Evolutionary conservation across 1,139 yeast genomes (phyloP), one percentile per base, ranked within the genome.

Genomic region (Suhomyces kunorum): DNA sequence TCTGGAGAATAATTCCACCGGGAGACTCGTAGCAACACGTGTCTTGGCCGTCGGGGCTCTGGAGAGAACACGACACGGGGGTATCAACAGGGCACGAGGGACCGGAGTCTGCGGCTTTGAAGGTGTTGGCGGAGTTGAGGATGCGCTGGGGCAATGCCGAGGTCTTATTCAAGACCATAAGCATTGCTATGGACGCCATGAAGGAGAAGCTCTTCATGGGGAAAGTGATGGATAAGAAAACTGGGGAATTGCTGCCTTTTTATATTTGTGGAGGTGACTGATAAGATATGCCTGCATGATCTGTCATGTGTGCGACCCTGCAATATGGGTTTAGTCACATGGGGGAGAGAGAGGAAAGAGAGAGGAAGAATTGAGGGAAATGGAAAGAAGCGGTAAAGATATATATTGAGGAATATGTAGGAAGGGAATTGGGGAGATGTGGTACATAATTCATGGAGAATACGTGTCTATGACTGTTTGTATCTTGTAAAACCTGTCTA

Each of bases 11-110:
- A 12, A 89, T 74, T 1, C 98, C 97, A 24, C 94, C 92, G 3
- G 96, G 95, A 36, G 81, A 76, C 57, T 90, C 97, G 59, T 82
- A 87, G 60, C 98, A 92, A 57, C 98, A 92, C 1, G 81, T 59
- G 54, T 84, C 76, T 1, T 51, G 62, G 12, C 73, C 66, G 1
- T 65, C 28, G 22, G 25, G 11, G 25, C 22, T 12, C 15, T 8
- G 25, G 3, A 33, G 61, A 54, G 96, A 86, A 35, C 61, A 57
- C 12, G 58, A 49, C n/a, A 88, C 76, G 3, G 96, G 95, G 2
- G 76, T 51, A 50, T 82, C 78, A 0, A 70, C 56, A 0, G 95
- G 94, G 54, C 96, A 87, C 9, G 44, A 41, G 2, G 44, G 44
- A 2, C 33, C 41, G 7, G 20, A 5, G 27, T 14, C 12, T 3